Percentiles rank a stretch among this genome's conserved stretches.
Conservation (phyloP, 805 yeast species). For the Tetrapisispora iriomotensis region DNA sequence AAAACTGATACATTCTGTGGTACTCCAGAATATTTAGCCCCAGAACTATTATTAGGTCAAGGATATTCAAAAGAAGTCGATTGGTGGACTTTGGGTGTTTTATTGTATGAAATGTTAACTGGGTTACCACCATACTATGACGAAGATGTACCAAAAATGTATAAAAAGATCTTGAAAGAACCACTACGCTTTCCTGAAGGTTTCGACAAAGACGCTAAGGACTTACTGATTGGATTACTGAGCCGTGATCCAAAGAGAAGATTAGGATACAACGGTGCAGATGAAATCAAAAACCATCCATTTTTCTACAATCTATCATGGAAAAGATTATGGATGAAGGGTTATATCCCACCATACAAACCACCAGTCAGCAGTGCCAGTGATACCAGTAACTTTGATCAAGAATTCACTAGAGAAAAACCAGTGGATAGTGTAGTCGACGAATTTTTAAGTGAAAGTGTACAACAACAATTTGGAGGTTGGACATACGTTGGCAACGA, state of each 20-base stretch:
- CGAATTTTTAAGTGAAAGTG: constrained; percentile 79
- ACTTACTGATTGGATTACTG: constrained; percentile 58
- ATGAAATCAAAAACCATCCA: constrained; percentile 69
- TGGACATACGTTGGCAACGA: constrained; percentile 87
- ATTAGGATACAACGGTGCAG: constrained; percentile 67
- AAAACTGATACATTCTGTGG: constrained; percentile 91
- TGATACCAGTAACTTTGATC: constrained; percentile 87
- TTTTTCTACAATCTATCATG: constrained; percentile 86
- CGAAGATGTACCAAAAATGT: constrained; percentile 85
- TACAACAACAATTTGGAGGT: constrained; percentile 94
- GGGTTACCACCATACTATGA: constrained; percentile 95
- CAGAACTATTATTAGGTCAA: constrained; percentile 78
- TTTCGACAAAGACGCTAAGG: constrained; percentile 75
- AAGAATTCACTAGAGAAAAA: constrained; percentile 79
- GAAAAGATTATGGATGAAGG: constrained; percentile 68
- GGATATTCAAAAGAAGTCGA: constrained; percentile 93
- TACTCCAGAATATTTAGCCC: constrained; percentile 93
- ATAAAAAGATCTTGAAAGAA: constrained; percentile 79
- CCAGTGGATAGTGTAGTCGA: constrained; percentile 94
- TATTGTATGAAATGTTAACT: constrained; percentile 88
- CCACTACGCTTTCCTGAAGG: constrained; percentile 79
- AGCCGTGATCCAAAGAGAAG: constrained; percentile 77
- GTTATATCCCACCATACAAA: constrained; percentile 88
- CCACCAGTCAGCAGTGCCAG: constrained; percentile 76
- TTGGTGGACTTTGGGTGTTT: constrained; percentile 97